These are phyloP conservation scores for Xerocomellus intermedius DNA, from an alignment of 768 basidiomycete species.

Conservation along the genomic window DNA sequence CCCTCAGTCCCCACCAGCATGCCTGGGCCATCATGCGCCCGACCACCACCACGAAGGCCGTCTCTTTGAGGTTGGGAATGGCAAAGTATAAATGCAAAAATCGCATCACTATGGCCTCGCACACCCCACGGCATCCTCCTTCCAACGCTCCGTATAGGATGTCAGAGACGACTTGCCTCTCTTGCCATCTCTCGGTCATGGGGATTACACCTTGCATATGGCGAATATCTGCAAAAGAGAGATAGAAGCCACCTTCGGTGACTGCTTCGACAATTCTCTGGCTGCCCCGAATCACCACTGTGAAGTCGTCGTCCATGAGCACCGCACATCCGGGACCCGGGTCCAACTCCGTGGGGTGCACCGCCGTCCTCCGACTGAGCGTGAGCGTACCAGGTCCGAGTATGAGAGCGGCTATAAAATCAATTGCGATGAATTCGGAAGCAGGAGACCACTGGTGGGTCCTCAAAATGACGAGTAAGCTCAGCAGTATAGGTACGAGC, in stretches of 20 bases:
- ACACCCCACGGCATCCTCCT: slow-evolving; percentile 14
- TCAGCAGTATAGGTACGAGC: slow-evolving; percentile 13
- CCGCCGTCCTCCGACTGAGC: slow-evolving; percentile 9
- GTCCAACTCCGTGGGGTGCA: slow-evolving; percentile 8
- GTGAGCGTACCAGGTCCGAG: slow-evolving; percentile 19
- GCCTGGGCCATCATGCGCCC: slow-evolving; percentile 7
- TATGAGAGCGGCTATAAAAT: slow-evolving; percentile 13
- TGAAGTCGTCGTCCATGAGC: slow-evolving; percentile 19
- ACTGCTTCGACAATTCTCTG: slow-evolving; percentile 17
- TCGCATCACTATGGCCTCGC: slow-evolving; percentile 16
- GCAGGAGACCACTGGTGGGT: slow-evolving; percentile 7
- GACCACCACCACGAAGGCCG: background rate
- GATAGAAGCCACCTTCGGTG: slow-evolving; percentile 20
- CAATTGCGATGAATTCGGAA: background rate
- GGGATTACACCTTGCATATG: background rate
- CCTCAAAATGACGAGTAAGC: slow-evolving; percentile 7
- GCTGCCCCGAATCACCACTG: slow-evolving; percentile 13
- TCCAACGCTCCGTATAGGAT: slow-evolving; percentile 9
- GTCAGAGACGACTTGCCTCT: slow-evolving; percentile 8
- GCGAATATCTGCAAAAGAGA: slow-evolving; percentile 8
- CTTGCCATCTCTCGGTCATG: slow-evolving; percentile 1
- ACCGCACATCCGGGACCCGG: slow-evolving; percentile 14
- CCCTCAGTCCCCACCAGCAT: slow-evolving; percentile 14
- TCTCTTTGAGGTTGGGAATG: slow-evolving; percentile 8
- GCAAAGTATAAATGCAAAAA: slow-evolving; percentile 6